A percentile compares a stretch with the other conserved stretches of the same genome.
Evolutionary conservation across 257 asterid genomes (phyloP).

Genomic region (Lycium barbarum): DNA sequence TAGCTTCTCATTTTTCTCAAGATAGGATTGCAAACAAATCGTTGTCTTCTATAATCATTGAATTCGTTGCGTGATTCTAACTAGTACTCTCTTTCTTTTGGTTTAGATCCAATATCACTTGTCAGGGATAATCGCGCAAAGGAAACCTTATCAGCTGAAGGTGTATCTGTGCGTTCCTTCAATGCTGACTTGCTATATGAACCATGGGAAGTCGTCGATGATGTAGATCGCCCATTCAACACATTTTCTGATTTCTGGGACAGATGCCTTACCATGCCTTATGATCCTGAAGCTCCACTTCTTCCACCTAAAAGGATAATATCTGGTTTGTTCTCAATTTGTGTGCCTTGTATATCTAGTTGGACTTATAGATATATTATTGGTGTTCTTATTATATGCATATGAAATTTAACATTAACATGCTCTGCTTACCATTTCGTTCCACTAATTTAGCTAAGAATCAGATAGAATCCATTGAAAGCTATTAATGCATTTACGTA

Average conservation of each 20-base stretch:
- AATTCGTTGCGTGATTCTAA: neutral
- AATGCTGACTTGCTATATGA: conserved; percentile 88
- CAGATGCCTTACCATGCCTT: conserved; percentile 88
- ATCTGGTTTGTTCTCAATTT: conserved; percentile 57
- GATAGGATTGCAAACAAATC: neutral
- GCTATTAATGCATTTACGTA: neutral
- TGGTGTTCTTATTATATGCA: neutral
- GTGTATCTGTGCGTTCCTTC: conserved; percentile 69
- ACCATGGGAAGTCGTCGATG: conserved; percentile 89
- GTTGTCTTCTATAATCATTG: neutral
- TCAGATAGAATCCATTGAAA: neutral
- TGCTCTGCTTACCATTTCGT: neutral
- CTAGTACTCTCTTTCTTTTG: conserved; percentile 16
- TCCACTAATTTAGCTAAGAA: neutral
- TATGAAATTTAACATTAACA: neutral
- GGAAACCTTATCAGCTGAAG: conserved; percentile 76
- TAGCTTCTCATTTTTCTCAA: neutral
- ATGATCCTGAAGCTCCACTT: conserved; percentile 89
- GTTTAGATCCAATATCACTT: conserved; percentile 83
- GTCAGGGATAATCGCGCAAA: conserved; percentile 87
- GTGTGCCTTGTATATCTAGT: neutral
- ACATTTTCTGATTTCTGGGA: conserved; percentile 83
- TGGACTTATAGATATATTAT: neutral
- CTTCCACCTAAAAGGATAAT: conserved; percentile 87
- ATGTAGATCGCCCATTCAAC: conserved; percentile 66